Evolutionary conservation across 164 flowering plant species (phyloP), one percentile per base, ranked within the genome.

Genomic region (Macadamia tetraphylla): DNA sequence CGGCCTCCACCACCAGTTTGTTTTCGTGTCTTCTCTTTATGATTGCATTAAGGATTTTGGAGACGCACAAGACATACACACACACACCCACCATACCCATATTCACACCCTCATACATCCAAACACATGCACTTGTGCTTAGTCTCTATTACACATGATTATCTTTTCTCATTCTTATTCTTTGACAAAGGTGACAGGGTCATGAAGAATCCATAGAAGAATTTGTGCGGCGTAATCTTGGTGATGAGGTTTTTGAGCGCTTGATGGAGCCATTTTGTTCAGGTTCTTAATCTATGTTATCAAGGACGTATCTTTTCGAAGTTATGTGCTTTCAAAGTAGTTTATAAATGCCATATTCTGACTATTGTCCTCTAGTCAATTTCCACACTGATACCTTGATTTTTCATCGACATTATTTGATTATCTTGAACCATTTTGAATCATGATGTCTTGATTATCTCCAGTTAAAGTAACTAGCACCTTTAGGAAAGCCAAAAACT

Each of bases 181-280:
- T 76, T 80, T 85, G 82, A 68, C 88, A 73, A 90, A 84, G 82
- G 87, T 83, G 76, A 88, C 94, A 94, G 97, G 92, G 80, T 76
- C 85, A 70, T 67, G 98, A 94, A 81, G 98, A 94, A 73, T 90
- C 97, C 9, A 87, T 94, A 70, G 97, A 94, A 75, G 97, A 92
- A 72, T 94, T 94, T 86, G 96, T 92, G 56, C 93, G 97, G 5
- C 95, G 97, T 58, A 94, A 94, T 76, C 94, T 94, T 66, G 98
- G 98, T 43, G 86, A 81, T 83, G 95, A 94, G 80, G 97, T 90
- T 69, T 94, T 94, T 77, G 98, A 94, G 65, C 94, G 97, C 53
- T 75, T 94, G 79, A 94, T 94, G 29, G 98, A 94, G 76, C 98
- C 98, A 57, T 94, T 94, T 71, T 94, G 98, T 81, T 94, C 98